Evolutionary conservation across 2,329 filamentous ascomycete species (phyloP).

Genomic region (Cordyceps tenuipes): DNA sequence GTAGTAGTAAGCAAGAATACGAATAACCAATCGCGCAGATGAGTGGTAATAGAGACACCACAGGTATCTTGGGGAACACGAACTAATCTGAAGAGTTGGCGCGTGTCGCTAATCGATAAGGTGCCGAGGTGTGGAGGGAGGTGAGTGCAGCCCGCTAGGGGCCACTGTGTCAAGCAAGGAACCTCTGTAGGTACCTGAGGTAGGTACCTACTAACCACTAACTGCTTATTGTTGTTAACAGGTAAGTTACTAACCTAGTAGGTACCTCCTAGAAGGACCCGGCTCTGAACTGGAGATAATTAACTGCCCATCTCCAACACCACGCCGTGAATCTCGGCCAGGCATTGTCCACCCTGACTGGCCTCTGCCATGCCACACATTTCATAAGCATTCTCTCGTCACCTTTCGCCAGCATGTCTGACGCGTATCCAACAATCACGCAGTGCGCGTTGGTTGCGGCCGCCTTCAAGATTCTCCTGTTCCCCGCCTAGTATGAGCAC

Average conservation of each 20-base stretch:
- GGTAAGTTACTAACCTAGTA: too few relatives aligned
- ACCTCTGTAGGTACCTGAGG: too few relatives aligned
- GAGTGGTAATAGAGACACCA: neutral
- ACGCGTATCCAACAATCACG: conserved; percentile 74
- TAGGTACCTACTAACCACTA: too few relatives aligned
- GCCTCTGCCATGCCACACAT: neutral
- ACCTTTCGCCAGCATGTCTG: conserved; percentile 52
- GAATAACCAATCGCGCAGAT: neutral
- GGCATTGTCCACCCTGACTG: neutral
- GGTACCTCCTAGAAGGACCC: too few relatives aligned
- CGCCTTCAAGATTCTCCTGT: conserved; percentile 83
- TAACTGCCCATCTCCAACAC: neutral
- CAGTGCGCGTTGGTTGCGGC: conserved; percentile 82
- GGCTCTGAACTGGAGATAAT: neutral
- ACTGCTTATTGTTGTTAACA: too few relatives aligned
- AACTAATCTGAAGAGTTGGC: neutral
- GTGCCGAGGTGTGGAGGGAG: neutral
- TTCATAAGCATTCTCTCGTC: neutral
- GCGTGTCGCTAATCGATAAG: conserved; percentile 10
- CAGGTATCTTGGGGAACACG: neutral
- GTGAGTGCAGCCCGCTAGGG: neutral
- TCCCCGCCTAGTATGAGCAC: conserved; percentile 78
- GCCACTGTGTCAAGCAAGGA: neutral
- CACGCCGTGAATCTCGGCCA: conserved; percentile 1
- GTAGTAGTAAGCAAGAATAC: neutral